Evolutionary conservation across 2,329 filamentous ascomycete genomes (phyloP).

Genomic region (Neonectria neomacrospora): DNA sequence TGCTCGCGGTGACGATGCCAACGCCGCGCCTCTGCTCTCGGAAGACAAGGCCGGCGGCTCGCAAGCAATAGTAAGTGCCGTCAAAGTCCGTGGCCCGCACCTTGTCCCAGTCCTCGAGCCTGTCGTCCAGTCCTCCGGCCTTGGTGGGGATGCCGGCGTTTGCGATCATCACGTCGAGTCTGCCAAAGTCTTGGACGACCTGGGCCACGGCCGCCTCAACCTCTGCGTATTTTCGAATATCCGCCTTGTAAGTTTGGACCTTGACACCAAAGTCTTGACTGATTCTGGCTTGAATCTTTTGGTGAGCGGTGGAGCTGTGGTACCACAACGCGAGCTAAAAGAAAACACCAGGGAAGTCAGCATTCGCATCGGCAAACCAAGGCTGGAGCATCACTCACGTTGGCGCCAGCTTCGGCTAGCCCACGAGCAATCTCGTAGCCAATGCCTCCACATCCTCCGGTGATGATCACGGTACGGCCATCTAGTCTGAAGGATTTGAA

Average conservation of each 20-base stretch:
- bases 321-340: constrained; percentile 24
- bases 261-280: constrained; percentile 31
- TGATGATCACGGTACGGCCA: too few relatives aligned
- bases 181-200: constrained; percentile 47
- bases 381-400: too few relatives aligned
- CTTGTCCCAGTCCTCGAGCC: constrained; percentile 44
- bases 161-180: constrained; percentile 50
- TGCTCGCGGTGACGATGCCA: constrained; percentile 49
- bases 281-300: constrained; percentile 29
- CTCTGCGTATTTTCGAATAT: constrained; percentile 30
- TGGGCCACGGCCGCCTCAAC: constrained; percentile 46
- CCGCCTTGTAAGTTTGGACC: constrained; percentile 33
- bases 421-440: too few relatives aligned
- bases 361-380: too few relatives aligned
- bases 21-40: constrained; percentile 49
- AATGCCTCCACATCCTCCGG: too few relatives aligned
- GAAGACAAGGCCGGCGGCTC: constrained; percentile 46
- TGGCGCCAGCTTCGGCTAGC: too few relatives aligned
- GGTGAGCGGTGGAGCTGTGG: constrained; percentile 15
- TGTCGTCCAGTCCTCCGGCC: constrained; percentile 46
- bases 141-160: constrained; percentile 50
- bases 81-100: constrained; percentile 28
- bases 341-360: too few relatives aligned
- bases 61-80: too few relatives aligned
- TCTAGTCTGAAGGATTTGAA: too few relatives aligned